Evolutionary conservation across 257 asterid species (phyloP), one percentile per base, ranked within the genome.

Genomic region (Rehmannia glutinosa): DNA sequence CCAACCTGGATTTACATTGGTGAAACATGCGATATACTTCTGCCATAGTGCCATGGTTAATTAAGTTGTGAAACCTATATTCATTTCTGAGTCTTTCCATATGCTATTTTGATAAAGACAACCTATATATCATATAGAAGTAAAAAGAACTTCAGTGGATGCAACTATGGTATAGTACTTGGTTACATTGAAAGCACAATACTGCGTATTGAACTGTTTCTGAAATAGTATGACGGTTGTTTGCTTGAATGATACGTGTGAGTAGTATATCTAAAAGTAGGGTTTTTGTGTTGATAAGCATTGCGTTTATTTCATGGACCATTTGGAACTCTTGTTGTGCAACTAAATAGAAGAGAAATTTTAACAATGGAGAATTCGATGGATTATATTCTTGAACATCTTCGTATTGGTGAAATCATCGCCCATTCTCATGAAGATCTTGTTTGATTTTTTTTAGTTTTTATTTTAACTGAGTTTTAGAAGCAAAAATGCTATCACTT

Each of bases 331-430:
- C 16, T 66, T 21, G 17, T 8, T 52, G 53, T 20, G 8, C 38
- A 17, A 27, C 21, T 32, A 24, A 43, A 3, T 61, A 23, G 67
- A 41, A 23, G 47, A 57, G 47, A 57, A 27, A 1, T 57, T 47
- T 11, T 58, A 19, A 24, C 30, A 5, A 8, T 58, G 64, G 30
- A 35, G 15, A 50, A 9, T 35, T 50, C 24, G 50, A 52, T 38
- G 24, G 53, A 42, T 19, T 43, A 20, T 43, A 20, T 58, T 58
- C 64, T 58, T 58, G 64, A 58, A 58, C 64, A 36, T 13, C 13
- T 19, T 27, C 46, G 20, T 43, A 43, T 32, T 5, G 15, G 15
- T 20, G 55, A 6, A 49, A 23, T 24, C 62, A 35, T 32, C 23
- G 30, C 24, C 57, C 49, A n/a, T n/a, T 53, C 43, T 61, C 27